phyloP scores from a whole-genome alignment of 495 filamentous ascomycete species.

The Aspergillus panamensis region DNA sequence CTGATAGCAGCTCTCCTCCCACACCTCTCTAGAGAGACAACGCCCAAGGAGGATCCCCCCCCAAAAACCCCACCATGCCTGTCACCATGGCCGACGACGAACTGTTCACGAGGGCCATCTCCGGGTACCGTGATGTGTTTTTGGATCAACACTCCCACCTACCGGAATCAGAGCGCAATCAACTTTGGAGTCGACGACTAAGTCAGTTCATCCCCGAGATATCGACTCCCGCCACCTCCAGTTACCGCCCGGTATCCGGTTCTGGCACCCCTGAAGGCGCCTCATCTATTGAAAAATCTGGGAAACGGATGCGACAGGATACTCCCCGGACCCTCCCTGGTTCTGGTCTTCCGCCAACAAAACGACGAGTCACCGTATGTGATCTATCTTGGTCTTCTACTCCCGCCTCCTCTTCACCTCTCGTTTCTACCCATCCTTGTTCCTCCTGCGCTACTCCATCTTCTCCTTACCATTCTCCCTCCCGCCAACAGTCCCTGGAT shows the following conservation, averaged over 20 bases:
- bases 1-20: constrained; percentile 30
- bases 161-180: constrained; percentile 42
- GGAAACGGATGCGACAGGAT: constrained; percentile 47
- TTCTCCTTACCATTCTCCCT: constrained; percentile 21
- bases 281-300: constrained; percentile 30
- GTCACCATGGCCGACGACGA: constrained; percentile 42
- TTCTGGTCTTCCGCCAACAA: constrained; percentile 42
- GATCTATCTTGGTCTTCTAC: constrained; percentile 42
- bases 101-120: constrained; percentile 45
- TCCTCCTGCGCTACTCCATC: constrained; percentile 24
- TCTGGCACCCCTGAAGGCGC: constrained; percentile 23
- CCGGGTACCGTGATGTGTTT: constrained; percentile 45
- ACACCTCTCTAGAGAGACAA: constrained; percentile 13
- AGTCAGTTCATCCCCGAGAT: constrained; percentile 40
- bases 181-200: constrained; percentile 43
- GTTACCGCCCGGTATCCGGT: constrained; percentile 24
- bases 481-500: constrained; percentile 38
- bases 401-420: constrained; percentile 28
- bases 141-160: constrained; percentile 46
- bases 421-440: constrained; percentile 25
- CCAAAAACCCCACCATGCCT: constrained; percentile 30
- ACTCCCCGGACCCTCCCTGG: constrained; percentile 43
- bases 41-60: constrained; percentile 19
- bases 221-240: constrained; percentile 18
- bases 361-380: constrained; percentile 53